These are phyloP conservation scores for Aegilops bicornis DNA, from an alignment of 176 grass and related monocot species.

Conservation along the genomic window DNA sequence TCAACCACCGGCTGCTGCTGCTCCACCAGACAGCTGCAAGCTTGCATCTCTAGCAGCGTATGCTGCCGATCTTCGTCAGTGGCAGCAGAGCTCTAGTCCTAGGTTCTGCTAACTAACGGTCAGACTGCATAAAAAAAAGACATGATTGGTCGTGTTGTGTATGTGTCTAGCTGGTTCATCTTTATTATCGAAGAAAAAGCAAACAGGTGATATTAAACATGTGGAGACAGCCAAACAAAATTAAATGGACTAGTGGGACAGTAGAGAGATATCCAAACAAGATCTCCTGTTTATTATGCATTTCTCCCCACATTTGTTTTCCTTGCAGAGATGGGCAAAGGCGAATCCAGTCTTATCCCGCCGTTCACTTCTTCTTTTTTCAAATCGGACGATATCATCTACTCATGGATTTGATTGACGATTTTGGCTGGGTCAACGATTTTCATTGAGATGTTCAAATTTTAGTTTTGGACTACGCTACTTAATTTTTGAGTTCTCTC, in stretches of 20 bases:
- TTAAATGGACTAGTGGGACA: background rate
- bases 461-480: no score
- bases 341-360: background rate
- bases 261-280: background rate
- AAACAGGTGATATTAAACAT: slow-evolving; percentile 6
- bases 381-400: no score
- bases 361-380: background rate
- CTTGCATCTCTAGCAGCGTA: background rate
- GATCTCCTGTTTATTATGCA: background rate
- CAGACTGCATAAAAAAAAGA: background rate
- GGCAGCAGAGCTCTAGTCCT: background rate
- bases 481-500: no score
- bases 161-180: background rate
- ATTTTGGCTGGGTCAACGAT: no score
- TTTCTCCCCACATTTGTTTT: background rate
- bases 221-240: background rate
- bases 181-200: background rate
- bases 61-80: background rate
- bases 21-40: background rate
- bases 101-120: slow-evolving; percentile 2
- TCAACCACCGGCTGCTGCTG: slow-evolving; percentile 13
- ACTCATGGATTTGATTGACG: no score
- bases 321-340: background rate
- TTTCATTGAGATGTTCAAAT: no score
- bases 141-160: background rate